Evolutionary conservation across 2,329 filamentous ascomycete species (phyloP), one percentile per base, ranked within the genome.

Genomic region (Lachnellula cervina): DNA sequence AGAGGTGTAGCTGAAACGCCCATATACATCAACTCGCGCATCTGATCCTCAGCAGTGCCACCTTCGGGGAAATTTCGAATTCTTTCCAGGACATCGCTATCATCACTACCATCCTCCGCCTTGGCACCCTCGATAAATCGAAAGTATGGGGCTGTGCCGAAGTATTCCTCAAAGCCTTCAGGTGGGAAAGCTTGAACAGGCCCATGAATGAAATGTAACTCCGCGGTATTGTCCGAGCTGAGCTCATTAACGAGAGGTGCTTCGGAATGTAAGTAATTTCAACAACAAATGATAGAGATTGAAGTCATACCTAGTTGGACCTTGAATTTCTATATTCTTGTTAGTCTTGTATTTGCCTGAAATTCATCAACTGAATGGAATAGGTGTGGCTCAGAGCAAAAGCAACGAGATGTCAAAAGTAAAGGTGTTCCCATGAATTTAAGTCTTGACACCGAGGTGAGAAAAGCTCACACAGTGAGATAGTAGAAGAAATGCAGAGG

Each of bases 131-230:
- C 75, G 56, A 82, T 79, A 68, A 82, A 82, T 32, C 80, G 76
- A 66, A 75, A 82, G 60, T 81, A 77, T 7, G 80, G 80, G 0
- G 77, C 76, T 5, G 73, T 72, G 14, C 80, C 80, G 64, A 83
- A 83, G 67, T 80, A 83, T 47, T 80, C 74, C 54, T 80, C 78
- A 55, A 81, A 83, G 0, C 80, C 80, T 17, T 74, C 66, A 0
- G 80, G 80, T 4, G 80, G 79, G 0, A 71, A 69, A 2, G 77
- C 77, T 45, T 74, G 71, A 62, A 78, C 76, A 16, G 75, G 75
- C 3, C 78, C 80, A 49, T 82, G 71, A 54, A 78, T 75, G 68
- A 79, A 82, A 61, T 76, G 73, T 57, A 82, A 80, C 5, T 70
- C 71, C 0, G 76, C 77, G 6, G 74, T 74, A 40, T 70, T 70